Evolutionary conservation across 2,329 filamentous ascomycete species (phyloP), one percentile per base, ranked within the genome.

Genomic region (Paracoccidioides brasiliensis): DNA sequence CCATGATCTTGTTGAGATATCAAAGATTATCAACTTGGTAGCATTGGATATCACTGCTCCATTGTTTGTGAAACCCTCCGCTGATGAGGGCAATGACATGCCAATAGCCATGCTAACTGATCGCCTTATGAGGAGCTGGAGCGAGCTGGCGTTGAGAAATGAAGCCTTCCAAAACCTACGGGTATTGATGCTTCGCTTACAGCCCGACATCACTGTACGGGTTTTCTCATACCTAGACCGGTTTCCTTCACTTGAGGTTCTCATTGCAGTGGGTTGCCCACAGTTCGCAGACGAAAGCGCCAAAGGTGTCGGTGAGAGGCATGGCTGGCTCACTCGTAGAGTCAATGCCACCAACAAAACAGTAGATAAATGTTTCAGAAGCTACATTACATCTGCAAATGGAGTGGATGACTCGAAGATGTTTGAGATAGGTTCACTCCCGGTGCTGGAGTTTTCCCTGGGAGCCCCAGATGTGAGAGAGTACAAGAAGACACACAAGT

Each of bases 101-200:
- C 35, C 57, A 35, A 61, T 63, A 1, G 57, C 59, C 7, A 42
- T 12, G 10, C 57, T 75, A 38, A 68, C 66, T 53, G 69, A 74
- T 57, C 66, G 73, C 4, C 63, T 74, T 28, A 55, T 75, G 28
- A 67, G 69, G 54, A 67, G 67, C 12, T 76, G 73, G 73, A 60
- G 68, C 30, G 73, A 76, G 51, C 60, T 70, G 52, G 66, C 65
- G 6, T 55, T 60, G 35, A 58, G 60, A 3, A 58, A 64, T 6
- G 60, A 60, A 8, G 68, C 68, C 5, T 71, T 75, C 55, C 63
- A 64, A 45, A 64, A 73, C 52, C 63, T 76, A 3, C 66, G 69
- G 3, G 60, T 71, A 28, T 54, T 76, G 37, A 61, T 69, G 44
- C 57, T 75, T 43, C 62, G 62, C 30, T 56, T 64, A 41, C 72